Evolutionary conservation across 345 rosid species (phyloP).

Genomic region (Camelina laxa): DNA sequence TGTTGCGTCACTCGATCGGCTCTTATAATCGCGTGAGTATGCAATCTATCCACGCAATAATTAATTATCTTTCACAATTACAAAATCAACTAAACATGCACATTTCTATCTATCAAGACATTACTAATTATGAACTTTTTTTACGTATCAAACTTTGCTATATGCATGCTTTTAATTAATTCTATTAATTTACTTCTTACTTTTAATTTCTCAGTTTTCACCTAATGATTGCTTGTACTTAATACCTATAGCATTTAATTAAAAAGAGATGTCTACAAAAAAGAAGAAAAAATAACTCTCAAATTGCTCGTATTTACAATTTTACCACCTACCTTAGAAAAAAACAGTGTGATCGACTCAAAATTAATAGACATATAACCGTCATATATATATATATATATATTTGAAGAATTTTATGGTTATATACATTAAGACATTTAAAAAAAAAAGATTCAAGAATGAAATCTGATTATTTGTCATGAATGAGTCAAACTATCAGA

Average conservation of each 20-base stretch:
- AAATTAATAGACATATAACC: too few species aligned
- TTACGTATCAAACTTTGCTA: not conserved
- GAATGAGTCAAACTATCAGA: too few species aligned
- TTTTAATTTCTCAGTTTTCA: not conserved
- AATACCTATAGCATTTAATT: not conserved
- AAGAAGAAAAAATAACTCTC: too few species aligned
- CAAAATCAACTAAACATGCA: slow-evolving; percentile 2
- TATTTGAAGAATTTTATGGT: too few species aligned
- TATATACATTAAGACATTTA: too few species aligned
- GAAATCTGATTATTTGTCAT: too few species aligned
- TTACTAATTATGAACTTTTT: not conserved
- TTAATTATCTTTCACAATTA: slow-evolving; percentile 1
- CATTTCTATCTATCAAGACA: not conserved
- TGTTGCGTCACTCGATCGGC: slow-evolving; percentile 35
- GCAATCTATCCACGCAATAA: slow-evolving; percentile 23
- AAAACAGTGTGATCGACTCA: too few species aligned
- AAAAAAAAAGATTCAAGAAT: too few species aligned
- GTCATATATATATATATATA: too few species aligned
- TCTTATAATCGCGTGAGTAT: slow-evolving; percentile 13
- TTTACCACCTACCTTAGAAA: too few species aligned
- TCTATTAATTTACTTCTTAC: not conserved
- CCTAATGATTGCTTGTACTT: slow-evolving; percentile 2
- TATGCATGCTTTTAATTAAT: not conserved
- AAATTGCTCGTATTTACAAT: too few species aligned
- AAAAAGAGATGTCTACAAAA: too few species aligned